Evolutionary conservation across 129 eudicot genomes (phyloP).

Genomic region (Lactuca saligna): DNA sequence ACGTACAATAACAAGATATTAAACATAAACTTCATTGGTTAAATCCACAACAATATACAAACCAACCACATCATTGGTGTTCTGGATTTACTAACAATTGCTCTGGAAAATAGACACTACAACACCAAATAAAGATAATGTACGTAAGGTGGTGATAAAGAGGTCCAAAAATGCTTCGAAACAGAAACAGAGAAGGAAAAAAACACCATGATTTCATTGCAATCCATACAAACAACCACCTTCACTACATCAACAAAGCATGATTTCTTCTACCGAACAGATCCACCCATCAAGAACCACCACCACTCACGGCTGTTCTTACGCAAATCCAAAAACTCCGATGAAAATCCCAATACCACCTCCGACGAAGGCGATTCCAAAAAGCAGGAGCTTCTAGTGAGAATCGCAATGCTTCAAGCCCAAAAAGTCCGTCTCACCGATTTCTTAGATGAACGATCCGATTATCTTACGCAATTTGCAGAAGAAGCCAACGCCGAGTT

Average conservation of each 20-base stretch:
- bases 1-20: too few species aligned
- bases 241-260: constrained; percentile 45
- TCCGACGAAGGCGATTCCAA: constrained; percentile 54
- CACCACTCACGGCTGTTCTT: constrained; percentile 30
- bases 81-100: constrained; percentile 5
- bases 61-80: not conserved
- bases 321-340: constrained; percentile 55
- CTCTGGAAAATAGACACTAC: not conserved
- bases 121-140: constrained; percentile 22
- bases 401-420: constrained; percentile 85
- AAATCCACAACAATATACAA: constrained; percentile 23
- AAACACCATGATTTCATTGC: constrained; percentile 56
- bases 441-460: constrained; percentile 80
- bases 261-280: constrained; percentile 29
- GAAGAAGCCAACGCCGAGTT: constrained; percentile 80
- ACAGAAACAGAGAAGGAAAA: constrained; percentile 7
- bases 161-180: constrained; percentile 31
- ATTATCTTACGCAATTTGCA: constrained; percentile 71
- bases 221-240: constrained; percentile 54
- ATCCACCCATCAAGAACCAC: constrained; percentile 31
- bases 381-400: constrained; percentile 74
- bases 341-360: constrained; percentile 25
- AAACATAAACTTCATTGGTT: not conserved
- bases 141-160: constrained; percentile 19
- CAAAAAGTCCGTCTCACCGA: constrained; percentile 81